phyloP scores from a whole-genome alignment of 768 basidiomycete species.

The Megacollybia marginata region DNA sequence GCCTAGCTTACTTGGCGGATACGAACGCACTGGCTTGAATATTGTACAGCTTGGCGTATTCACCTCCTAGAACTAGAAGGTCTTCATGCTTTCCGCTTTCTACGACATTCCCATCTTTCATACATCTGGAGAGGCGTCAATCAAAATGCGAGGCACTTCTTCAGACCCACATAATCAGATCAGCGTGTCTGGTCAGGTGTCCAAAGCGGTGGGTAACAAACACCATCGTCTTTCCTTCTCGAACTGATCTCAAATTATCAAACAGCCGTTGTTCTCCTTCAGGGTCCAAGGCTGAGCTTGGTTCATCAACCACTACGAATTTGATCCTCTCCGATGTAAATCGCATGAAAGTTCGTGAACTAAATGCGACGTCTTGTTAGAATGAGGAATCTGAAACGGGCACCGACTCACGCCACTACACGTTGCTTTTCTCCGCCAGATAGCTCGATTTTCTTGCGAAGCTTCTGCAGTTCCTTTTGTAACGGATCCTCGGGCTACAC shows the following conservation, averaged over 20 bases:
- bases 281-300: constrained; percentile 40
- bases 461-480: constrained; percentile 12
- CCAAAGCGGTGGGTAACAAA: constrained; percentile 33
- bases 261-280: constrained; percentile 33
- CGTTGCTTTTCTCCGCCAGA: constrained; percentile 23
- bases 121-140: constrained; percentile 17
- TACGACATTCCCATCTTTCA: constrained; percentile 27
- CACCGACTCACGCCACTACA: constrained; percentile 19
- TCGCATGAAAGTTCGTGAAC: constrained; percentile 23
- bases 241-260: constrained; percentile 18
- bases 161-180: constrained; percentile 25
- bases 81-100: constrained; percentile 26
- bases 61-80: constrained; percentile 22
- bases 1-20: too few species aligned
- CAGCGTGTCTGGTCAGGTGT: constrained; percentile 28
- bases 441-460: constrained; percentile 15
- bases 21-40: constrained; percentile 28
- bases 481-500: constrained; percentile 1
- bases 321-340: background rate
- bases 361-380: constrained; percentile 1
- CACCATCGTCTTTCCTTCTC: constrained; percentile 31
- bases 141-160: background rate
- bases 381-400: background rate
- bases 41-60: constrained; percentile 26
- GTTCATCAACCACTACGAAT: constrained; percentile 41